Percentiles rank a stretch among this genome's conserved stretches.
phyloP scores from a whole-genome alignment of 2,329 filamentous ascomycete species.

The Fusarium newnesense region DNA sequence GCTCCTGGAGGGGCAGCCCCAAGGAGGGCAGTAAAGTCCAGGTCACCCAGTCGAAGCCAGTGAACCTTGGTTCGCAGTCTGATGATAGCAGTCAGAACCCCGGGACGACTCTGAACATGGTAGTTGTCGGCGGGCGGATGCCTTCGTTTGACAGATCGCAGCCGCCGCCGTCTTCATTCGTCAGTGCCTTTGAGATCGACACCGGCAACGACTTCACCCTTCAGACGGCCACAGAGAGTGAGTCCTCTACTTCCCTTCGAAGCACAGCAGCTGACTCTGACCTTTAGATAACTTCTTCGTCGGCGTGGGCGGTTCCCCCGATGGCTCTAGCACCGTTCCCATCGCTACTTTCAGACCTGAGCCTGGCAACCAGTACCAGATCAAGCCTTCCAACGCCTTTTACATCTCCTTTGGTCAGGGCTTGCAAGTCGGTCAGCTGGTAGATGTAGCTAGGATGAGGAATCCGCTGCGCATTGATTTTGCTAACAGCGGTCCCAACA shows the following conservation, averaged over 20 bases:
- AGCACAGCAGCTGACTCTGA: not conserved
- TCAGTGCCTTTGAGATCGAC: not conserved
- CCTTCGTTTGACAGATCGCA: not conserved
- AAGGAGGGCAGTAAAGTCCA: not conserved
- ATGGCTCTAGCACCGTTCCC: not conserved
- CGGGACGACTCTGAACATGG: not conserved
- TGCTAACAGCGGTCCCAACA: not conserved
- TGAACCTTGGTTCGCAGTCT: not conserved
- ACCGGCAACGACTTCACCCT: not conserved
- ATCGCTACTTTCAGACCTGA: not conserved
- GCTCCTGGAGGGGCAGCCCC: not conserved
- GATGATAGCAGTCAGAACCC: not conserved
- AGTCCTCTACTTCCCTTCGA: fast-evolving
- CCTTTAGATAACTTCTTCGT: not conserved
- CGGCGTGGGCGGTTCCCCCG: not conserved
- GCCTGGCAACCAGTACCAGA: not conserved
- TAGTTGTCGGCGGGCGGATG: not conserved
- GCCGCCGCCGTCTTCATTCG: not conserved
- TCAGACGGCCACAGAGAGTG: not conserved
- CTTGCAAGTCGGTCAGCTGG: not conserved
- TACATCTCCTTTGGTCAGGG: not conserved
- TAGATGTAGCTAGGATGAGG: not conserved
- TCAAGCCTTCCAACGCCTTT: not conserved
- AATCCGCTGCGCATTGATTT: not conserved
- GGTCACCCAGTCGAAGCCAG: fast-evolving